These are phyloP conservation scores for Pythium myriotylum DNA, from an alignment of 352 stramenopile species.

Conservation along the genomic window DNA sequence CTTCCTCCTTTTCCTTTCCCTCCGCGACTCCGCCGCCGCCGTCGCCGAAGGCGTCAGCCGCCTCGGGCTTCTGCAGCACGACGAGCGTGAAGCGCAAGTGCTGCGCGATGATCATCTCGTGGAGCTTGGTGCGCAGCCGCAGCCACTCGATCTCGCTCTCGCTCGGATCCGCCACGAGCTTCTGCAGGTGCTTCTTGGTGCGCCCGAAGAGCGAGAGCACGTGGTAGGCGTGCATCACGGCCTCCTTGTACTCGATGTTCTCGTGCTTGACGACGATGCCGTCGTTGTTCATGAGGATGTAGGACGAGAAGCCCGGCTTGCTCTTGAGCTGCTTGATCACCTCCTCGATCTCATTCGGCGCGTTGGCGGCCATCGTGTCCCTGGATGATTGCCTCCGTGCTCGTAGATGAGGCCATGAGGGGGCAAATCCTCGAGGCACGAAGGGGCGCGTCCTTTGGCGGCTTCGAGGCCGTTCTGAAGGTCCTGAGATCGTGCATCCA, in stretches of 20 bases:
- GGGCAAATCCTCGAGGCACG: too few species aligned
- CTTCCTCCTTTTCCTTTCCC: slow-evolving; percentile 53
- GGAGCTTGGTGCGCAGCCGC: slow-evolving; percentile 87
- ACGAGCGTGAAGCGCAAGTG: slow-evolving; percentile 89
- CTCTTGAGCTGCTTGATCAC: slow-evolving; percentile 92
- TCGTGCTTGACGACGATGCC: slow-evolving; percentile 94
- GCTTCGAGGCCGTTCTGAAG: too few species aligned
- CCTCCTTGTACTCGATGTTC: slow-evolving; percentile 90
- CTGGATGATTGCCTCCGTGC: background rate
- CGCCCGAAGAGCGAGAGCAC: slow-evolving; percentile 87
- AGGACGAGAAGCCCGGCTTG: slow-evolving; percentile 88
- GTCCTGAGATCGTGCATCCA: background rate
- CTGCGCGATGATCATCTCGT: slow-evolving; percentile 92
- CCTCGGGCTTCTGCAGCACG: slow-evolving; percentile 73
- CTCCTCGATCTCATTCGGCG: slow-evolving; percentile 92
- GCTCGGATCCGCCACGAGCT: slow-evolving; percentile 83
- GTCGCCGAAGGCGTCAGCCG: slow-evolving; percentile 29
- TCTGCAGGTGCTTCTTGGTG: slow-evolving; percentile 82
- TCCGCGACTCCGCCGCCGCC: slow-evolving; percentile 35
- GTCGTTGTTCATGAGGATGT: slow-evolving; percentile 94
- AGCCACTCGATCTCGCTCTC: slow-evolving; percentile 92
- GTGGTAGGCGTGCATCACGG: slow-evolving; percentile 92
- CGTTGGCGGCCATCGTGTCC: slow-evolving; percentile 61
- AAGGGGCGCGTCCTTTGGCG: too few species aligned
- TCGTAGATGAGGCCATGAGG: too few species aligned